Base-by-base conservation (phyloP, 306 rosid species). In the Oemleria cerasiformis region DNA sequence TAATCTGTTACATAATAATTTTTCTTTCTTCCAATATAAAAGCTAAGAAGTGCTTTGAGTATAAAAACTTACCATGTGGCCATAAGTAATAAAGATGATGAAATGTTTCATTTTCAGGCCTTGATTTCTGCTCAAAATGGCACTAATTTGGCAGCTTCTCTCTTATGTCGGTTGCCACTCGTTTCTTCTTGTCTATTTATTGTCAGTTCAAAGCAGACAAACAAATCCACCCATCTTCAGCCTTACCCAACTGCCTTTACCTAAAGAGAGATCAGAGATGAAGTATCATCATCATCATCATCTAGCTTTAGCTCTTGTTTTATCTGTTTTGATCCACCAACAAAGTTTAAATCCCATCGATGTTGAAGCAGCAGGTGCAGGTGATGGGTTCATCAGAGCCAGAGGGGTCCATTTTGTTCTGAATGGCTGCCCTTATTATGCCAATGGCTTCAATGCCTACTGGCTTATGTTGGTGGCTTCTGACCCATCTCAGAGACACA, bases 371-470 rank as follows among this genome's bases (percentile, higher is more conserved):
- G 81, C 92, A 55, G 81, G 76, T 59, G 81, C 92, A 55, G 81
- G 76, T 59, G 92, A 83, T 83, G 85, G 82, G 63, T 93, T 93
- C 48, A 78, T 93, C 40, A 85, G 90, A 86, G 80, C 92, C 23
- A 85, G 86, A 73, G 92, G 98, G 42, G 74, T 76, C 20, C 93
- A 84, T 68, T 93, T 93, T 66, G 43, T 86, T 79, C 19, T 87
- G 60, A 87, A 93, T 79, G 97, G 93, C 5, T 79, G 63, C 51
- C 97, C 97, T 34, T 93, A 70, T 78, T 93, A 87, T 76, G 96
- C 97, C 62, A 90, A 93, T 71, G 97, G 98, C 21, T 93, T 93
- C 82, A 93, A 93, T 78, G 98, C 88, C 20, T 93, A 90, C 79
- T 93, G 98, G 98, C 74, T 93, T 23, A 93, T 93, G 98, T 88